Evolutionary conservation across 2,329 filamentous ascomycete genomes (phyloP).

Genomic region (Xylariaceae sp.): DNA sequence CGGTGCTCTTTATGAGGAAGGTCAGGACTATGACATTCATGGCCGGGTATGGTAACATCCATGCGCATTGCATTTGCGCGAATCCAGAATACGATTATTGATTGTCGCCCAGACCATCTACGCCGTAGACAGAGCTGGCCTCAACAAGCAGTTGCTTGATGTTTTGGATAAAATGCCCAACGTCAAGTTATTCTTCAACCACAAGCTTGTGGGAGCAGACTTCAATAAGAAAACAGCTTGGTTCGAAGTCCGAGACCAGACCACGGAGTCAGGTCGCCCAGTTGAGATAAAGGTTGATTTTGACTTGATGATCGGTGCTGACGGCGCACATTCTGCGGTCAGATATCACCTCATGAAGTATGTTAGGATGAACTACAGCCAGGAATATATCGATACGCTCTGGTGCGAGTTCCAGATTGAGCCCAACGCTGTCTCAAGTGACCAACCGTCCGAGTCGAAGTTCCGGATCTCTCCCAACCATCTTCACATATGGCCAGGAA

Average conservation of each 20-base stretch:
- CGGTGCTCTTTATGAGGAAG: constrained; percentile 65
- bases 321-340: constrained; percentile 88
- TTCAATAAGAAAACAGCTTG: constrained; percentile 75
- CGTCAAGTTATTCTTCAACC: constrained; percentile 85
- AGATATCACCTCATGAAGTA: constrained; percentile 96
- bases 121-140: constrained; percentile 74
- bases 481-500: constrained; percentile 94
- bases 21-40: constrained; percentile 88
- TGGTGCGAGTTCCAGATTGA: constrained; percentile 95
- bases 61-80: neutral
- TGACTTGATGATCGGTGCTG: constrained; percentile 88
- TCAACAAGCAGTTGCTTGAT: constrained; percentile 81
- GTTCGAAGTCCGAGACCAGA: constrained; percentile 61
- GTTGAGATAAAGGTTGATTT: constrained; percentile 79
- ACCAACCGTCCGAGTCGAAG: constrained; percentile 35
- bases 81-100: neutral
- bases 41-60: constrained; percentile 58
- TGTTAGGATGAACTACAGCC: constrained; percentile 80
- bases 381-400: constrained; percentile 91
- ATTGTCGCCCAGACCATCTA: constrained; percentile 60
- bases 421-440: constrained; percentile 36
- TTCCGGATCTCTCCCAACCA: constrained; percentile 89
- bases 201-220: constrained; percentile 88
- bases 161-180: constrained; percentile 79
- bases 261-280: constrained; percentile 40